Evolutionary conservation across 139 green algal species (phyloP).

Genomic region (Klebsormidium nitens): DNA sequence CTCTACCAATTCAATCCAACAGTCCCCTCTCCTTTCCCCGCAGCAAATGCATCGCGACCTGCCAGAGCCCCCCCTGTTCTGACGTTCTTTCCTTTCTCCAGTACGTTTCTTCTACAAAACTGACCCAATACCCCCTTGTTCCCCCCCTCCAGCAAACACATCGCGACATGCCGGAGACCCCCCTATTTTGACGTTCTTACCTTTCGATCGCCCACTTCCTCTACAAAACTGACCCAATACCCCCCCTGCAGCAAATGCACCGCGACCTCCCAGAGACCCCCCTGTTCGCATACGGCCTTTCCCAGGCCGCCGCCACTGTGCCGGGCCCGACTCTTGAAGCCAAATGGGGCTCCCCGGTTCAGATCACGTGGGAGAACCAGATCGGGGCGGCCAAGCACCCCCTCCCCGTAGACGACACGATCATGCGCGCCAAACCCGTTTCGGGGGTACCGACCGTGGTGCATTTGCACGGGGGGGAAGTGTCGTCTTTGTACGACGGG

Average conservation of each 20-base stretch:
- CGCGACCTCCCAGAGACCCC: neutral
- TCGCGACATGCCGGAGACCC: no score
- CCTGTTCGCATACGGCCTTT: conserved; percentile 7
- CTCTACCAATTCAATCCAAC: no score
- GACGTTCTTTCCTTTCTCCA: no score
- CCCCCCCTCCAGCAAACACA: no score
- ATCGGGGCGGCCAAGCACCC: conserved; percentile 6
- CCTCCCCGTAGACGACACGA: conserved; percentile 7
- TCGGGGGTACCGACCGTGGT: neutral
- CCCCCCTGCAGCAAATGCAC: conserved; percentile 17
- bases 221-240: no score
- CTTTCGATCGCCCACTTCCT: no score
- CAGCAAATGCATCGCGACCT: conserved; percentile 17
- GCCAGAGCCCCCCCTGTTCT: no score
- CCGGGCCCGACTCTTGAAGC: conserved; percentile 5
- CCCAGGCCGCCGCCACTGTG: neutral
- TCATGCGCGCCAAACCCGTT: neutral
- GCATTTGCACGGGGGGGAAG: conserved; percentile 17
- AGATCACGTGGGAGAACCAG: conserved; percentile 15
- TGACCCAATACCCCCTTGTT: no score
- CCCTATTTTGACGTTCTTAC: no score
- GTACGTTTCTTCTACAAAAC: no score
- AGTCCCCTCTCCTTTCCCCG: no score
- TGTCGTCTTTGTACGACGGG: conserved; percentile 4
- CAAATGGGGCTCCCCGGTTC: neutral